Conservation (phyloP, 2,329 filamentous ascomycete genomes). For the Mycogone perniciosa region DNA sequence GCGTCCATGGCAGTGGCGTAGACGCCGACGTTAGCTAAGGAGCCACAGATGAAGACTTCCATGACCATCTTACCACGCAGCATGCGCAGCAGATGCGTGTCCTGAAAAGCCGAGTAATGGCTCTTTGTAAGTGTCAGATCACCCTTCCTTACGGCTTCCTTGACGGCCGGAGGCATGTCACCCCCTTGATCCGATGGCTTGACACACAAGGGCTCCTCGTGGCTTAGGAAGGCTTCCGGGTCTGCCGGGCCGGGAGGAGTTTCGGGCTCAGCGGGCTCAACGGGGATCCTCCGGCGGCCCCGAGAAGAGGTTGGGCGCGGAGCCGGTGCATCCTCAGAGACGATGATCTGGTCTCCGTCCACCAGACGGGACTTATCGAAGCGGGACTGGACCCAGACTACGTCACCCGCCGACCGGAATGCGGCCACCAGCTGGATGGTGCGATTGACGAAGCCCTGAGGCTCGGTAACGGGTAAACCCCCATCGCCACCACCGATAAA, state of each 20-base stretch:
- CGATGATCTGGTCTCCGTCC: slow-evolving; percentile 47
- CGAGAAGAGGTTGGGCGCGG: slow-evolving; percentile 9
- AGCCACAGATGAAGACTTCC: slow-evolving; percentile 82
- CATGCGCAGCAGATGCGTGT: slow-evolving; percentile 65
- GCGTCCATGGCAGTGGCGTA: slow-evolving; percentile 90
- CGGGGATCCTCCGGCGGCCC: slow-evolving; percentile 10
- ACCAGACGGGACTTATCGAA: slow-evolving; percentile 58
- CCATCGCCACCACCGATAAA: slow-evolving; percentile 62
- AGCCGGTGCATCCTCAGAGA: slow-evolving; percentile 28
- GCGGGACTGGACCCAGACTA: slow-evolving; percentile 80
- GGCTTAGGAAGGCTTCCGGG: slow-evolving; percentile 43
- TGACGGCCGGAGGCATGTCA: slow-evolving; percentile 38
- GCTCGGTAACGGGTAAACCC: slow-evolving; percentile 58
- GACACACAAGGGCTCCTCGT: slow-evolving; percentile 36
- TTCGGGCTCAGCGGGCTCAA: neutral
- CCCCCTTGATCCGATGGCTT: slow-evolving; percentile 38
- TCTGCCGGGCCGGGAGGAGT: slow-evolving; percentile 16
- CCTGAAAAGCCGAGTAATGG: slow-evolving; percentile 82
- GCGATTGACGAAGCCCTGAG: slow-evolving; percentile 59
- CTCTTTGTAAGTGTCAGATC: slow-evolving; percentile 59
- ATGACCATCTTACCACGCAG: slow-evolving; percentile 83
- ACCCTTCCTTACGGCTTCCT: slow-evolving; percentile 37
- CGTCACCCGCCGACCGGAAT: slow-evolving; percentile 64
- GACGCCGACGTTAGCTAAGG: slow-evolving; percentile 79
- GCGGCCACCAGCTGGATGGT: slow-evolving; percentile 59